Evolutionary conservation across 2,329 filamentous ascomycete genomes (phyloP).

Genomic region (Neoscytalidium dimidiatum): DNA sequence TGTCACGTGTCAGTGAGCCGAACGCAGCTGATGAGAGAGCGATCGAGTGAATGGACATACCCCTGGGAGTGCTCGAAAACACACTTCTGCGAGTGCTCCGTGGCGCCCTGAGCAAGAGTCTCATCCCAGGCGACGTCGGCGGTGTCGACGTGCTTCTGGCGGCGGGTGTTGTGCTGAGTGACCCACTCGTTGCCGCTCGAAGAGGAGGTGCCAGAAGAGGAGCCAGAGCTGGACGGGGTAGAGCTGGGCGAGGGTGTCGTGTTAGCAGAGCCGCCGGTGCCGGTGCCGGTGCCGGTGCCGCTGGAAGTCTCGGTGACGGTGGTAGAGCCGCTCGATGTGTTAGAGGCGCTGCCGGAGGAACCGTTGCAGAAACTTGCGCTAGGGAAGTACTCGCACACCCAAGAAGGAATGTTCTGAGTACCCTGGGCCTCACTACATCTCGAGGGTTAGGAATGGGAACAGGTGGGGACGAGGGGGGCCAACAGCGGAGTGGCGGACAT

Average conservation of each 20-base stretch:
- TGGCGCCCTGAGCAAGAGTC: constrained; percentile 56
- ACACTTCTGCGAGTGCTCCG: constrained; percentile 73
- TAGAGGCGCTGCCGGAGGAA: not conserved
- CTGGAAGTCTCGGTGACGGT: not conserved
- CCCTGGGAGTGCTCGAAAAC: constrained; percentile 66
- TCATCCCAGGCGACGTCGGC: constrained; percentile 66
- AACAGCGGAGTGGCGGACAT: not conserved
- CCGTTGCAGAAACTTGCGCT: not conserved
- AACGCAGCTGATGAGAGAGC: not conserved
- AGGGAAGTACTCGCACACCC: not conserved
- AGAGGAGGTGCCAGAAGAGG: not conserved
- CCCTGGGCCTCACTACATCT: not conserved
- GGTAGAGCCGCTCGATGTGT: not conserved
- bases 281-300: not conserved
- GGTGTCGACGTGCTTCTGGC: constrained; percentile 74
- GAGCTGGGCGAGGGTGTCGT: no score
- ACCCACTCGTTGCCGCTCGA: not conserved
- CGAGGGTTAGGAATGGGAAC: not conserved
- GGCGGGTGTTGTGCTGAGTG: constrained; percentile 71
- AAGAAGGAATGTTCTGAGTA: not conserved
- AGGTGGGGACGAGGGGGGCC: not conserved
- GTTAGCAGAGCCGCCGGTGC: not conserved
- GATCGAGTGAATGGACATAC: constrained; percentile 43
- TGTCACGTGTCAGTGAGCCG: not conserved
- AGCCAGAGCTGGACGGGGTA: not conserved